Percentiles rank a stretch among this genome's conserved stretches.
These are phyloP conservation scores for Pulveroboletus sp. DNA, from an alignment of 768 basidiomycete species.

Conservation along the genomic window DNA sequence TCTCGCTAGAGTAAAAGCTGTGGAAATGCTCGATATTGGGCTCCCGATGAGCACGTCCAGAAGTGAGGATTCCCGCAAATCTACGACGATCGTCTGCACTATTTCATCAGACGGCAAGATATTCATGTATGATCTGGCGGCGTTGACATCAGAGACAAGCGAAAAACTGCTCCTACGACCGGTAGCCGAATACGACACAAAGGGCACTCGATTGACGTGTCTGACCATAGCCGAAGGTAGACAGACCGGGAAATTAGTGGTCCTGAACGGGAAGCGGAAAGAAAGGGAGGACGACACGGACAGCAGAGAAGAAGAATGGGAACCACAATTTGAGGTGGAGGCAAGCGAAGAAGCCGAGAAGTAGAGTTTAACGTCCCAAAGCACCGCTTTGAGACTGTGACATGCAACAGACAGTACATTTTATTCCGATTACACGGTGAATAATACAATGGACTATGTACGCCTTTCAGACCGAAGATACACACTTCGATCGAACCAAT, in stretches of 20 bases:
- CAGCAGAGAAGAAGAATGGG: slow-evolving; percentile 32
- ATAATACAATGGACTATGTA: too few relatives aligned
- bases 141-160: slow-evolving; percentile 35
- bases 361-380: too few relatives aligned
- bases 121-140: slow-evolving; percentile 66
- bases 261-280: slow-evolving; percentile 36
- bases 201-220: slow-evolving; percentile 83
- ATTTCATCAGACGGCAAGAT: slow-evolving; percentile 90
- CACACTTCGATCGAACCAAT: too few relatives aligned
- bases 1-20: slow-evolving; percentile 66
- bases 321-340: slow-evolving; percentile 13
- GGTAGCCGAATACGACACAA: slow-evolving; percentile 71
- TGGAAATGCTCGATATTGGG: slow-evolving; percentile 62
- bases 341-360: slow-evolving; percentile 17
- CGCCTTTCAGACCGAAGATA: too few relatives aligned
- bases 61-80: slow-evolving; percentile 22
- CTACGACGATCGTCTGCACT: slow-evolving; percentile 66
- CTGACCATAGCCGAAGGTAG: slow-evolving; percentile 53
- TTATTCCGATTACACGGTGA: too few relatives aligned
- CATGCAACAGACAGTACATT: too few relatives aligned
- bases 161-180: slow-evolving; percentile 43
- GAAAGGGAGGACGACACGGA: slow-evolving; percentile 31
- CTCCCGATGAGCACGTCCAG: slow-evolving; percentile 37
- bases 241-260: slow-evolving; percentile 11
- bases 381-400: too few relatives aligned